Evolutionary conservation across 768 basidiomycete genomes (phyloP), one percentile per base, ranked within the genome.

Genomic region (Trametes meyenii): DNA sequence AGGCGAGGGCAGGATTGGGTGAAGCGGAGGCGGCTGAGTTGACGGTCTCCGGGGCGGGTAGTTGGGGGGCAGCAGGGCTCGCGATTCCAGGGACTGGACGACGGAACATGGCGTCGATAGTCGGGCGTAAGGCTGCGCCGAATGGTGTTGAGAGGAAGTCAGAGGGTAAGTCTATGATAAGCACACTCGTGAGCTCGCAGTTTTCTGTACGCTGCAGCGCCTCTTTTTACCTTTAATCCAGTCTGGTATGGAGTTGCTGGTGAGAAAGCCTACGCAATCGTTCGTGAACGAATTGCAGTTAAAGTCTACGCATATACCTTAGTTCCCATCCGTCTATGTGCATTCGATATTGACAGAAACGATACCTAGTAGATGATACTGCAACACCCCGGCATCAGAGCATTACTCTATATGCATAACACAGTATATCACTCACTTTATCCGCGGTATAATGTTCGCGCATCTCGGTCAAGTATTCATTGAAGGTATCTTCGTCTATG

Each of bases 281-380:
- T 89, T 92, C 2, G 94, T 95, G 66, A 98, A 98, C 1, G 92
- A 90, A 73, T 98, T 98, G 74, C 95, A 97, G 69, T 97, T 97
- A 66, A 96, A 96, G 44, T 96, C 93, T 89, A 21, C 44, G 63
- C 14, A 29, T 17, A 5, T 13, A 17, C 33, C 48, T 61, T 14
- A 54, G 43, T n/a, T n/a, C n/a, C n/a, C n/a, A n/a, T n/a, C n/a
- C n/a, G n/a, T n/a, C n/a, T n/a, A n/a, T n/a, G n/a, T n/a, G n/a
- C n/a, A n/a, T n/a, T n/a, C n/a, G n/a, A n/a, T n/a, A n/a, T n/a
- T n/a, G n/a, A n/a, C 8, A 8, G 29, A 8, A 12, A 12, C 16
- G 8, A 73, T 70, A 90, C 90, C 89, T 81, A 94, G 73, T n/a
- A 94, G 78, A 72, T 94, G 92, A 69, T 94, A 94, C 92, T 94